A percentile compares a stretch with the other conserved stretches of the same genome.
phyloP scores from a whole-genome alignment of 2,329 filamentous ascomycete species.

The Phialophora chinensis region DNA sequence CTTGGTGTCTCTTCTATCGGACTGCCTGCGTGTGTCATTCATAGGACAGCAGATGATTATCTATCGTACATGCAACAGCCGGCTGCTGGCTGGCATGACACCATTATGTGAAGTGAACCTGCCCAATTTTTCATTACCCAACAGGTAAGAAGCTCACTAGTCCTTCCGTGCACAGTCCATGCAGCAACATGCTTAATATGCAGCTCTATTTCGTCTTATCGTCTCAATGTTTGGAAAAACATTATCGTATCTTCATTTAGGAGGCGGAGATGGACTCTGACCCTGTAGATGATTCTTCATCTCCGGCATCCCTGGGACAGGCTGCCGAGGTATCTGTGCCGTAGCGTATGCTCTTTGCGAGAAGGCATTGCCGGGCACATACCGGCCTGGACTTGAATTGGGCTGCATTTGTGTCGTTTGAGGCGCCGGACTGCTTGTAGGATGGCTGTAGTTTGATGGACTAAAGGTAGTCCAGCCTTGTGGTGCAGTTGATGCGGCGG shows the following conservation, averaged over 20 bases:
- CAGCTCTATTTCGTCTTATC: conserved; percentile 11
- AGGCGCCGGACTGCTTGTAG: conserved; percentile 11
- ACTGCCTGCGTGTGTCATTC: background rate
- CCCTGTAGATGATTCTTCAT: conserved; percentile 32
- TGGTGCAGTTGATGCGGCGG: conserved; percentile 13
- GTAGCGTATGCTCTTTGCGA: conserved; percentile 34
- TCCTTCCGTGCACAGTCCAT: background rate
- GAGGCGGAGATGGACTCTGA: conserved; percentile 17
- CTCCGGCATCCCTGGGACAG: conserved; percentile 36
- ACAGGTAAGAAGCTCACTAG: background rate
- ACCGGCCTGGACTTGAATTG: conserved; percentile 24
- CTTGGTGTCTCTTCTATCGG: background rate
- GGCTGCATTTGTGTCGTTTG: conserved; percentile 14
- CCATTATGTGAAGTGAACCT: background rate
- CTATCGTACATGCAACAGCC: background rate
- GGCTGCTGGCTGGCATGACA: background rate
- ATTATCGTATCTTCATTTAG: conserved; percentile 24
- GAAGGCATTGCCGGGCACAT: conserved; percentile 39
- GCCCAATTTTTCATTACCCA: background rate
- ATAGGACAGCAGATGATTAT: background rate
- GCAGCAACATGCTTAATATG: background rate
- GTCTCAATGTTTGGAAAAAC: conserved; percentile 1
- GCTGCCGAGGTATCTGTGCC: conserved; percentile 24
- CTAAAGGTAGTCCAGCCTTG: conserved; percentile 23
- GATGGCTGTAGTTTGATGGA: conserved; percentile 25